Base-by-base conservation (phyloP, 2,329 filamentous ascomycete species). In the Fusarium nodosum region DNA sequence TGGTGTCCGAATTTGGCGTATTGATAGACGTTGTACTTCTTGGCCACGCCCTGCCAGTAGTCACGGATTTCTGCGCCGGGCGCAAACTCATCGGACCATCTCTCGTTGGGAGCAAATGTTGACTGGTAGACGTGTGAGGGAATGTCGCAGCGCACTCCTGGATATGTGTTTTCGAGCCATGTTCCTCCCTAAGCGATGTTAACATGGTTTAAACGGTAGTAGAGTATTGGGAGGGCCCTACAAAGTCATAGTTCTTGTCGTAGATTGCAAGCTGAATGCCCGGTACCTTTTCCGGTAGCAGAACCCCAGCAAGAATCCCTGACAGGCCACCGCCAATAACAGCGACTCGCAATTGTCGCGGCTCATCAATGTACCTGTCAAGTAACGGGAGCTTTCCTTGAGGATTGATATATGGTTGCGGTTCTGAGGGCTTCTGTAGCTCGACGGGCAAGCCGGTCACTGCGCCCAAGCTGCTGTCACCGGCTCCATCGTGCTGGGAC, bases 31-130 rank as follows among this genome's bases (percentile, higher is more conserved):
- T 88, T 82, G 74, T 91, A 85, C 71, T 92, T 90, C 16, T 80
- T 80, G 0, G 89, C 88, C 5, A 91, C 76, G 0, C 77, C 76
- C 68, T 90, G 83, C 87, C 88, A 89, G 74, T 93, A 93, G 13
- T 86, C 82, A 11, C 82, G 79, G 57, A 93, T 93, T 74, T 93
- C 91, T 5, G 79, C 75, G 0, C 90, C 90, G 47, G 86, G 85
- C 0, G 90, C 87, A 73, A 91, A 93, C 63, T 89, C 83, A 69
- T 91, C 87, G 0, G 84, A 84, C 91, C 91, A 93, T 66, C 91
- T 82, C 0, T 84, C 85, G 59, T 92, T 92, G 1, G 89, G 89
- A 8, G 83, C 82, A 76, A 91, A 92, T 0, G 87, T 88, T 9
- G 86, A 86, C 72, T 92, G 90, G 70, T 93, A 93, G 7, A n/a